Evolutionary conservation across 768 basidiomycete genomes (phyloP), one percentile per base, ranked within the genome.

Genomic region (Mrakia frigida): DNA sequence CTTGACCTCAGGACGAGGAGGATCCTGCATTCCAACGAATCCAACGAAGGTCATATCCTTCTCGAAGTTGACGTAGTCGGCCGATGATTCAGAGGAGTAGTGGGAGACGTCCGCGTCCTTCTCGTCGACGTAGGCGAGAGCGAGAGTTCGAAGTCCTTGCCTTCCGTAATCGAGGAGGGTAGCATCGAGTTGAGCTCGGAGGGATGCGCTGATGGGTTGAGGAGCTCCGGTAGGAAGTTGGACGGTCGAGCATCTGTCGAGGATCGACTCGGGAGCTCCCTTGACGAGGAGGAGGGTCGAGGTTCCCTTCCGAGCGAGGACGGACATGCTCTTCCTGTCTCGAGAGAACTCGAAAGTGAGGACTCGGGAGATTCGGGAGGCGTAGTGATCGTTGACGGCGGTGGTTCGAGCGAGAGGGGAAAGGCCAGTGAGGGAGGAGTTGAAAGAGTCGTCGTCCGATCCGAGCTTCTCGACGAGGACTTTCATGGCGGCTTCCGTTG

Each of bases 261-360:
- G 86, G 53, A 99, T 90, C 33, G 92, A 91, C 85, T 99, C 96
- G 10, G 96, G 96, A 3, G 96, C 96, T 52, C 96, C 96, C 84
- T 98, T 98, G 83, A 91, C 94, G 82, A 95, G 91, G 7, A 98
- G 86, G 6, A 63, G 52, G 11, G 91, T 87, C n/a, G 92, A 92
- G 11, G 79, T 73, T 28, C 53, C 74, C 74, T 89, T 86, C 77
- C 85, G 88, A 53, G 93, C 92, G 70, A 98, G 89, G 71, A 98
- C 95, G 31, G 96, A 97, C 96, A 98, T 98, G 89, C 95, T 96
- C 85, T 98, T 99, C 82, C 96, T 91, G 84, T 98, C 96, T 28
- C 96, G 90, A 31, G 94, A 93, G 84, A 99, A 98, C 83, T 99
- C 96, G 83, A 99, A 96, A 11, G 95, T 99, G 80, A 97, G 85